phyloP scores from a whole-genome alignment of 176 grass and related monocot genomes.

The Eleusine coracana region DNA sequence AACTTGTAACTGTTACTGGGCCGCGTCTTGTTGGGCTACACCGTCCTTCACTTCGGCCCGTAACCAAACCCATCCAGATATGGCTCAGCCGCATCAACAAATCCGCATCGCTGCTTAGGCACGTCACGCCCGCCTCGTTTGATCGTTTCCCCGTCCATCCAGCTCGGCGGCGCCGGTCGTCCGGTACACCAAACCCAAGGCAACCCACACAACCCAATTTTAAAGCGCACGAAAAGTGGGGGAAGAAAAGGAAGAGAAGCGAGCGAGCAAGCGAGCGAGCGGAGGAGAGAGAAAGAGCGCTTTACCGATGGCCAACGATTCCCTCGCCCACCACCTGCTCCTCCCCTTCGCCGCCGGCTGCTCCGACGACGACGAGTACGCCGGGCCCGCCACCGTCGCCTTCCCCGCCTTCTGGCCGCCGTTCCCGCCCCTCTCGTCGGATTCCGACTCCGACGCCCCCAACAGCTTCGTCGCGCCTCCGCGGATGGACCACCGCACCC shows the following conservation, averaged over 20 bases:
- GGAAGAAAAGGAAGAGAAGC: not conserved
- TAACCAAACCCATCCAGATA: too few species aligned
- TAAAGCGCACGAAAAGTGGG: slow-evolving; percentile 40
- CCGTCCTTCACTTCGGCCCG: not conserved
- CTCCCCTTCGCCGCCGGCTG: slow-evolving; percentile 38
- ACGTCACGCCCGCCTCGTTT: slow-evolving; percentile 24
- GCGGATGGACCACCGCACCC: slow-evolving; percentile 15
- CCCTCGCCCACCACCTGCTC: slow-evolving; percentile 43
- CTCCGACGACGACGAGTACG: slow-evolving; percentile 27
- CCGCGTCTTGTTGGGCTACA: not conserved
- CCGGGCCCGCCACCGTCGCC: not conserved
- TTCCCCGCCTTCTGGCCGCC: slow-evolving; percentile 53
- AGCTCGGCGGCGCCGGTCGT: slow-evolving; percentile 20
- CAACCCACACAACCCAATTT: slow-evolving; percentile 23
- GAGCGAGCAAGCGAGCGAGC: not conserved
- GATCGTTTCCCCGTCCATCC: slow-evolving; percentile 5
- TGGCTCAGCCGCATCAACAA: not conserved
- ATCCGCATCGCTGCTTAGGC: not conserved
- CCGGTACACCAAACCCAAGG: slow-evolving; percentile 38
- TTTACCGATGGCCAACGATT: slow-evolving; percentile 54
- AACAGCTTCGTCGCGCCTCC: slow-evolving; percentile 32
- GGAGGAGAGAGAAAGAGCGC: not conserved
- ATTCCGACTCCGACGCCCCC: slow-evolving; percentile 41
- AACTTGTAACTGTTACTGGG: not conserved
- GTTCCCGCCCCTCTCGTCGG: slow-evolving; percentile 48